Conservation (phyloP, 176 grass and related monocot species). For the Hordeum marinum region DNA sequence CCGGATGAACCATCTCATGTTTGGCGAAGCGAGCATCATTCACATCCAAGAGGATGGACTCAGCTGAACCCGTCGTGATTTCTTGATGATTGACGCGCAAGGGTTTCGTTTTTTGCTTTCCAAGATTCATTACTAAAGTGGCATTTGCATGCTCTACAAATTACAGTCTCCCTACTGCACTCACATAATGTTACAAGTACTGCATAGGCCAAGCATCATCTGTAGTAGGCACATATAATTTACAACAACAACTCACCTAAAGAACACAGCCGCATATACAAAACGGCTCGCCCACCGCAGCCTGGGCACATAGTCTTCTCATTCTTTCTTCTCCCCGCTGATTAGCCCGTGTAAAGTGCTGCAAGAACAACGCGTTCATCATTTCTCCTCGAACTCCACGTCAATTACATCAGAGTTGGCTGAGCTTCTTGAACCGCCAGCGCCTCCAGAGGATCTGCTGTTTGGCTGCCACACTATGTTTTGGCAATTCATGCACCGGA, state of each 20-base stretch:
- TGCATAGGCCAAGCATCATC: not conserved
- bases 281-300: not conserved
- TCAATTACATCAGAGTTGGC: slow-evolving; percentile 72
- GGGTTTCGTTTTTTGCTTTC: not conserved
- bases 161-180: not conserved
- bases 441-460: slow-evolving; percentile 45
- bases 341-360: not conserved
- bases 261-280: not conserved
- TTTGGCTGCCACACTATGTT: slow-evolving; percentile 95
- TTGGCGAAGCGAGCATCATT: not conserved
- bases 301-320: not conserved
- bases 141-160: not conserved
- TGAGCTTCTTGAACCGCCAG: slow-evolving; percentile 43
- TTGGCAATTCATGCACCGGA: slow-evolving; percentile 79
- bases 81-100: not conserved
- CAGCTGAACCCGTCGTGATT: not conserved
- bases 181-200: not conserved
- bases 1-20: slow-evolving; percentile 31
- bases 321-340: not conserved
- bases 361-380: slow-evolving; percentile 2
- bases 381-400: slow-evolving; percentile 93
- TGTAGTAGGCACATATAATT: slow-evolving; percentile 5
- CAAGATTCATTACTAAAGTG: not conserved
- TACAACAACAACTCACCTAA: slow-evolving; percentile 25
- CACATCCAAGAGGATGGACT: not conserved